Evolutionary conservation across 257 asterid species (phyloP).

Genomic region (Petrea volubilis): DNA sequence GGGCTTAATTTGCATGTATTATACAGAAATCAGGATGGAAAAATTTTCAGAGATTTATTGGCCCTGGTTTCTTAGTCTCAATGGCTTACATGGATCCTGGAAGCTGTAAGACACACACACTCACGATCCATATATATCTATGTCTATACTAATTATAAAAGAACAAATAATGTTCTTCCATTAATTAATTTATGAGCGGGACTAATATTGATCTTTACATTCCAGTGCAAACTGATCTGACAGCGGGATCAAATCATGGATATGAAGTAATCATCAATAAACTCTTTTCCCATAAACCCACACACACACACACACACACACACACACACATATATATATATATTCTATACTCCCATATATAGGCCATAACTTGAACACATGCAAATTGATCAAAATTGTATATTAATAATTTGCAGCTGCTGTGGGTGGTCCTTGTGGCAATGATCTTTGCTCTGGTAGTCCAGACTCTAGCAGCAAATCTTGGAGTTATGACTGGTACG

Average conservation of each 20-base stretch:
- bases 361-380: too few species aligned
- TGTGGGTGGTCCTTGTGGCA: slow-evolving; percentile 90
- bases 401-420: slow-evolving; percentile 51
- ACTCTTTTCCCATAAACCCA: background rate
- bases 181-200: background rate
- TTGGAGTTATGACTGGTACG: slow-evolving; percentile 90
- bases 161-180: background rate
- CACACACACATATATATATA: too few species aligned
- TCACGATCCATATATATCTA: too few species aligned
- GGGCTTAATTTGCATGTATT: background rate
- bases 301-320: background rate
- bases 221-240: slow-evolving; percentile 92
- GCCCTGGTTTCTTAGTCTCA: slow-evolving; percentile 94
- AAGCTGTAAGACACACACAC: slow-evolving; percentile 48
- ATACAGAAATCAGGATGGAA: slow-evolving; percentile 78
- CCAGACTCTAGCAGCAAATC: slow-evolving; percentile 94
- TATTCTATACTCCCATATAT: too few species aligned
- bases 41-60: slow-evolving; percentile 62
- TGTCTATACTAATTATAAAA: too few species aligned
- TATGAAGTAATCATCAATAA: slow-evolving; percentile 77
- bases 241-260: slow-evolving; percentile 89
- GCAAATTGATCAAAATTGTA: background rate
- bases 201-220: background rate
- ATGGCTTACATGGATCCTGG: slow-evolving; percentile 96
- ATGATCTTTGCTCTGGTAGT: slow-evolving; percentile 77